Evolutionary conservation across 2,329 filamentous ascomycete species (phyloP), one percentile per base, ranked within the genome.

Genomic region (Hymenoscyphus scutula): DNA sequence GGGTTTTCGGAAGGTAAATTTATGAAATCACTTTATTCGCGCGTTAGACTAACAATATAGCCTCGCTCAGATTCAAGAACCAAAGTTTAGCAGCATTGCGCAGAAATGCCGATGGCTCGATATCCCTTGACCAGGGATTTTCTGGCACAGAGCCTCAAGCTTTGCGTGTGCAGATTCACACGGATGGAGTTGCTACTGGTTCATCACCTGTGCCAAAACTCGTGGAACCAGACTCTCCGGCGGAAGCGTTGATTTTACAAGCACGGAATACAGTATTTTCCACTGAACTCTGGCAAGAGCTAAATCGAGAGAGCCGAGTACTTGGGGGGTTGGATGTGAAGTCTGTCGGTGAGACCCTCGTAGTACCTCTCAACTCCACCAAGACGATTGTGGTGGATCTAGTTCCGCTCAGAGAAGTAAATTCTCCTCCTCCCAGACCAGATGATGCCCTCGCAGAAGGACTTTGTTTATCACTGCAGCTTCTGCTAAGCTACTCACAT

Each of bases 281-380:
- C 30, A 88, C 93, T 72, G 95, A 99, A 73, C 78, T 99, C 1
- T 97, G 92, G 83, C 88, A 96, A 69, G 95, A 99, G 76, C 81
- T 98, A 64, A 88, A 89, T 59, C 84, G 91, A 19, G 95, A 99
- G 76, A 87, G 90, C 0, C 88, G 92, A 17, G 82, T 82, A 0
- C 79, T 97, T 25, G 82, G 88, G 2, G 86, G 87, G 11, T 87
- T 90, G 64, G 85, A 88, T 10, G 88, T 97, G 13, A 83, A 82
- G 29, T 83, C 87, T 15, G 81, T 85, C 38, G 85, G 82, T 15
- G 78, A 84, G 29, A 77, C 80, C 2, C 80, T 92, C 51, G 79
- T 80, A 10, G 85, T 86, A 69, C 77, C 81, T 2, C 74, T 85
- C 1, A 79, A 81, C n/a, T 70, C 79, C 0, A 75, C 79, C 3